A percentile compares a stretch with the other conserved stretches of the same genome.
phyloP scores from a whole-genome alignment of 768 basidiomycete species.

The Phanerodontia chrysosporium region DNA sequence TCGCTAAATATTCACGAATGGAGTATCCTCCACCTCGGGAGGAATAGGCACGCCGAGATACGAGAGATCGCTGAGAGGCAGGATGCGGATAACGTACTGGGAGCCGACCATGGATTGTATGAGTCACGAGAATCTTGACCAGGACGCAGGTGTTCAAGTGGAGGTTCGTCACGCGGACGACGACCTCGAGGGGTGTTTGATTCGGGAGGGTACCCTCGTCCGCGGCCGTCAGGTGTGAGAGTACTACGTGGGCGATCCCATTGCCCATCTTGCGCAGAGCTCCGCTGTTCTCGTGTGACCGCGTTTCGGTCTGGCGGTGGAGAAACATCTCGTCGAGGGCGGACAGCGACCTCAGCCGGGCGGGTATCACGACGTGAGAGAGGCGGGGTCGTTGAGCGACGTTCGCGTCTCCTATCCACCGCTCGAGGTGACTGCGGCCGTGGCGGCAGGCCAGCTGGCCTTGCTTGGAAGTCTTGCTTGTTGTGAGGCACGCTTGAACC shows the following conservation, averaged over 20 bases:
- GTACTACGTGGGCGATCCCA: constrained; percentile 1
- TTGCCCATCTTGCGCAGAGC: constrained; percentile 2
- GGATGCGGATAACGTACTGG: constrained; percentile 66
- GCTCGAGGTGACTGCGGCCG: constrained; percentile 9
- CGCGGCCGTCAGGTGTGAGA: neutral
- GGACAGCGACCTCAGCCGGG: constrained; percentile 8
- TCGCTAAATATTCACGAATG: constrained; percentile 29
- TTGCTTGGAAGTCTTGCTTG: constrained; percentile 11
- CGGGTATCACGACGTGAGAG: constrained; percentile 2
- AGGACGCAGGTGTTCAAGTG: constrained; percentile 1
- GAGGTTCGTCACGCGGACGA: constrained; percentile 8
- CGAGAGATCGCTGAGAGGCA: constrained; percentile 28
- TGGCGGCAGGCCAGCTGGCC: constrained; percentile 5
- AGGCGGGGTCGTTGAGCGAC: constrained; percentile 18
- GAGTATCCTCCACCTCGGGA: constrained; percentile 29
- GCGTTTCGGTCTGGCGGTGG: constrained; percentile 9
- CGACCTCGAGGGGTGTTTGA: constrained; percentile 11
- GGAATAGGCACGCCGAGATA: constrained; percentile 34
- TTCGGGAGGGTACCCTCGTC: constrained; percentile 4
- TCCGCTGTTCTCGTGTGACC: neutral
- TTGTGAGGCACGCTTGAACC: constrained; percentile 1
- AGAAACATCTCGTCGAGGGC: constrained; percentile 14
- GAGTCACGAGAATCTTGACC: constrained; percentile 16
- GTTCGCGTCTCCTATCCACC: constrained; percentile 8
- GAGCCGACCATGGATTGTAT: constrained; percentile 28